Evolutionary conservation across 768 basidiomycete species (phyloP).

Genomic region (Hericium erinaceus): DNA sequence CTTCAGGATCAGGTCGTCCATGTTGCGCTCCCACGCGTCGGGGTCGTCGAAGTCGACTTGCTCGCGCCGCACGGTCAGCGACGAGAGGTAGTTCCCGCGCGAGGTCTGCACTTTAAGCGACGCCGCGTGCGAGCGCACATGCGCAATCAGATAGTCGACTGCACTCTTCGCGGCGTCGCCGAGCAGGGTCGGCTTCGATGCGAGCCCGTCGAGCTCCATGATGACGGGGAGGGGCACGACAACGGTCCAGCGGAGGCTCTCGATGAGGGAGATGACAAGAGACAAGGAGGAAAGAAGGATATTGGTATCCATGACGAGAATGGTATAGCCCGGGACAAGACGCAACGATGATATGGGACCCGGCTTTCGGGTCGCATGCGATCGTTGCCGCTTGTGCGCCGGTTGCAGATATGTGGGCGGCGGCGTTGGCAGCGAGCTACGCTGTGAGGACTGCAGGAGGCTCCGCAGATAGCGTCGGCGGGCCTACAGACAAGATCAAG

Average conservation of each 20-base stretch:
- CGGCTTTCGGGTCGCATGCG: no score
- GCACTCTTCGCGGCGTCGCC: constrained; percentile 69
- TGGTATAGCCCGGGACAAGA: constrained; percentile 78
- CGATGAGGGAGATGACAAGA: constrained; percentile 65
- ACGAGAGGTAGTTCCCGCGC: constrained; percentile 85
- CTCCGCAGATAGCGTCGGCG: constrained; percentile 66
- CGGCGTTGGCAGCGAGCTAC: constrained; percentile 18
- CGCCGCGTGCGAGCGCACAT: constrained; percentile 61
- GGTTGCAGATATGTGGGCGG: constrained; percentile 4
- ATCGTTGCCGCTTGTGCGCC: not conserved
- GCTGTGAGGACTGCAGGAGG: constrained; percentile 46
- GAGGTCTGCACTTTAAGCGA: constrained; percentile 93
- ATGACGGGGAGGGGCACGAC: constrained; percentile 90
- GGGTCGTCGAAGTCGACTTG: constrained; percentile 58
- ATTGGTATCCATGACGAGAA: constrained; percentile 92
- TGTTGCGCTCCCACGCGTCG: constrained; percentile 53
- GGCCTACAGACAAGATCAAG: constrained; percentile 33
- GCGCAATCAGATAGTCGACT: constrained; percentile 63
- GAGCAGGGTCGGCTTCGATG: constrained; percentile 49
- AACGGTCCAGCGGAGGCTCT: constrained; percentile 77
- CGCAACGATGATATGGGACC: constrained; percentile 24
- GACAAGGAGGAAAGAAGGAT: constrained; percentile 80
- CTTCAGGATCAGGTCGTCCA: constrained; percentile 93
- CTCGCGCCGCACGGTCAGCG: constrained; percentile 76
- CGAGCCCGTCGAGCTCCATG: constrained; percentile 94